These are phyloP conservation scores for Santalum album DNA, from an alignment of 164 flowering plant genomes.

Conservation along the genomic window DNA sequence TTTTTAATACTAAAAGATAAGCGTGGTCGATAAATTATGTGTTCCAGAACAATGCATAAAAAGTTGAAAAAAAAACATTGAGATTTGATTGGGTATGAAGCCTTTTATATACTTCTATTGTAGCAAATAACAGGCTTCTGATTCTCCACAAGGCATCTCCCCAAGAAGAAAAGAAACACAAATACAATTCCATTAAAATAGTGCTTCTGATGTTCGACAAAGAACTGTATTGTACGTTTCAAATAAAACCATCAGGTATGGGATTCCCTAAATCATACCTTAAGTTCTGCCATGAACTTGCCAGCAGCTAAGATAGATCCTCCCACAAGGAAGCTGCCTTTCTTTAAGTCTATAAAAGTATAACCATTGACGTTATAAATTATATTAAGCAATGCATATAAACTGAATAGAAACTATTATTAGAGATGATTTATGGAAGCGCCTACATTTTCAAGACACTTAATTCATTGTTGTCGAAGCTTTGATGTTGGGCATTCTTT, in stretches of 20 bases:
- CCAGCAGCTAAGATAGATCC: conserved; percentile 91
- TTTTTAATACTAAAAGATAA: no score
- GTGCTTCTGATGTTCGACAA: not conserved
- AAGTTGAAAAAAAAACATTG: no score
- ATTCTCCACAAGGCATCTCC: not conserved
- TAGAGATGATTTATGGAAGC: conserved; percentile 1
- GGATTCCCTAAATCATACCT: conserved; percentile 29
- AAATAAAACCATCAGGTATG: not conserved
- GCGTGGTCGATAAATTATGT: no score
- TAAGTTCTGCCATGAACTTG: conserved; percentile 54
- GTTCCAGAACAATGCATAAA: no score
- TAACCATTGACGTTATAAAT: no score
- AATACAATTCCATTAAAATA: no score
- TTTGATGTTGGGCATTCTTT: conserved; percentile 62
- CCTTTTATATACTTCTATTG: no score
- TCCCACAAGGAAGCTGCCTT: conserved; percentile 88
- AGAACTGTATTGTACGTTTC: not conserved
- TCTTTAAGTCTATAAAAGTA: no score
- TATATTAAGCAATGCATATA: no score
- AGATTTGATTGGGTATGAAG: no score
- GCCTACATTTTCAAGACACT: conserved; percentile 89
- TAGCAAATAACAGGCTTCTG: no score
- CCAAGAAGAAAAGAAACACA: not conserved
- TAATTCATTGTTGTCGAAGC: conserved; percentile 74
- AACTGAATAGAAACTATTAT: no score